Conservation (phyloP, 1,284 basidiomycete species). For the Apiotrichum veenhuisii region DNA sequence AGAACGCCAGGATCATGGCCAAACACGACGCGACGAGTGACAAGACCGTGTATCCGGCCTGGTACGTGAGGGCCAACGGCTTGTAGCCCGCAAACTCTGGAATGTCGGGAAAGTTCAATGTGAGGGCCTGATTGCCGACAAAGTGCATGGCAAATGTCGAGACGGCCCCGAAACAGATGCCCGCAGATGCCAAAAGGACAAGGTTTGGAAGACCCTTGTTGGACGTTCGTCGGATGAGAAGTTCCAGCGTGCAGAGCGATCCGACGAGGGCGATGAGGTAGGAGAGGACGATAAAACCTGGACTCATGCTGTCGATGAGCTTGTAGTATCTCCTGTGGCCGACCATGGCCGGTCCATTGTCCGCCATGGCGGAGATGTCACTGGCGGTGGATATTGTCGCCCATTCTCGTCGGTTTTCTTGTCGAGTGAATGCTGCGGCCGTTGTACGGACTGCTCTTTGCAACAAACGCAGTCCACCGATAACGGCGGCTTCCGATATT, state of each 20-base stretch:
- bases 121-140: slow-evolving; percentile 51
- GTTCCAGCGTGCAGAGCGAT: slow-evolving; percentile 49
- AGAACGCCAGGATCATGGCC: slow-evolving; percentile 52
- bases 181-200: slow-evolving; percentile 46
- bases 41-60: slow-evolving; percentile 50
- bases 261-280: slow-evolving; percentile 50
- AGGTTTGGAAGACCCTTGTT: slow-evolving; percentile 49
- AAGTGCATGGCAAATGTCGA: slow-evolving; percentile 53
- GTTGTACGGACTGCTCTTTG: background rate
- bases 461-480: background rate
- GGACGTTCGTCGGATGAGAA: slow-evolving; percentile 49
- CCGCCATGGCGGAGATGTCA: slow-evolving; percentile 1
- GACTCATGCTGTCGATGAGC: slow-evolving; percentile 27
- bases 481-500: background rate
- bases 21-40: slow-evolving; percentile 48
- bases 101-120: slow-evolving; percentile 41
- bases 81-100: slow-evolving; percentile 18
- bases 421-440: background rate
- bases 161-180: slow-evolving; percentile 50
- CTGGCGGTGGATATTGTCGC: background rate
- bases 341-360: slow-evolving; percentile 17
- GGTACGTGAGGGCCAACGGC: slow-evolving; percentile 46
- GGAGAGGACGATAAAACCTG: slow-evolving; percentile 49
- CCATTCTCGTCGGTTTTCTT: background rate
- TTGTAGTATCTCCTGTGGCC: background rate